Evolutionary conservation across 1,139 yeast genomes (phyloP), one percentile per base, ranked within the genome.

Genomic region (Lodderomyces theae): DNA sequence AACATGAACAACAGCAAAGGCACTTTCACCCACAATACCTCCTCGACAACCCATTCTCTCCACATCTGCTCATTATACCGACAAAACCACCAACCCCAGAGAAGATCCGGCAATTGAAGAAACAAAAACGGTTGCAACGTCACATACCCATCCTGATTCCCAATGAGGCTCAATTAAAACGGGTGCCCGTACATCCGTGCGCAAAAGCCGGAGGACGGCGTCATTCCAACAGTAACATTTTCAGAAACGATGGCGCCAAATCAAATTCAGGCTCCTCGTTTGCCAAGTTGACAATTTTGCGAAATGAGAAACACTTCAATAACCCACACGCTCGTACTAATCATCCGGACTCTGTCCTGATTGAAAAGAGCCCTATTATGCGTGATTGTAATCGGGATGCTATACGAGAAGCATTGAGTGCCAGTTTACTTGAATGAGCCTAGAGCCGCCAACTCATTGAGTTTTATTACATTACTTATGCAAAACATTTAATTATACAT

Each of bases 251-350:
- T 54, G 75, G n/a, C n/a, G n/a, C n/a, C n/a, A n/a, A n/a, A n/a
- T n/a, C n/a, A n/a, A n/a, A n/a, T n/a, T n/a, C n/a, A n/a, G n/a
- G n/a, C n/a, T n/a, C 76, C 0, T 55, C 71, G 4, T 72, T 67
- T 44, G 72, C 80, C 4, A 64, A 69, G 8, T 51, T 79, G 40
- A 66, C 66, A 2, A 65, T 78, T n/a, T 72, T 74, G 3, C 72
- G 75, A 45, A 70, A 74, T 15, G 67, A 74, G 4, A 64, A 58
- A 40, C 60, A 64, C 6, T 56, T 73, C 10, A 58, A 63, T 19
- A 19, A n/a, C n/a, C n/a, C n/a, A n/a, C n/a, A n/a, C n/a, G n/a
- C 22, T 25, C 79, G 74, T 51, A 78, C 79, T 0, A n/a, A n/a
- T n/a, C n/a, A n/a, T n/a, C n/a, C n/a, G n/a, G 61, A 61, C 32